Percentiles rank a stretch among this genome's conserved stretches.
Evolutionary conservation across 148 eudicot genomes (phyloP).

Genomic region (Amaranthus palmeri): DNA sequence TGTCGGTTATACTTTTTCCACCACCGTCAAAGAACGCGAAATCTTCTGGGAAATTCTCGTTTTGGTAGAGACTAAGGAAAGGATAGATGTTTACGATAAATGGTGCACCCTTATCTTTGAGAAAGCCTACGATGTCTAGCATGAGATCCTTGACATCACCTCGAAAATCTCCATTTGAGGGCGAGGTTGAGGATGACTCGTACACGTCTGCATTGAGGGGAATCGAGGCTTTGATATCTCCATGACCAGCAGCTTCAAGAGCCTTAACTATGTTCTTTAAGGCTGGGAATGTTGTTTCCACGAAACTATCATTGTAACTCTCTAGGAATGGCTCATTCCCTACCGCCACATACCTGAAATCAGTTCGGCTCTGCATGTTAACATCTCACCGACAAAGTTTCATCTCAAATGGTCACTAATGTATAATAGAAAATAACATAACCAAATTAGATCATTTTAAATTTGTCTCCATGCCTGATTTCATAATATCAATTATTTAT

Average conservation of each 20-base stretch:
- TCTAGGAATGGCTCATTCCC: slow-evolving; percentile 86
- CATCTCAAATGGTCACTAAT: neutral
- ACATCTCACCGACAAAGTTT: too few relatives aligned
- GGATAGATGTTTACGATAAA: slow-evolving; percentile 61
- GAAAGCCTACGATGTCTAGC: slow-evolving; percentile 44
- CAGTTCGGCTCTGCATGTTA: neutral
- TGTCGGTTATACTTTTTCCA: slow-evolving; percentile 35
- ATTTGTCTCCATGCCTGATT: neutral
- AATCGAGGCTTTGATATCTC: slow-evolving; percentile 54
- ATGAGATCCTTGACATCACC: slow-evolving; percentile 44
- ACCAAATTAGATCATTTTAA: too few relatives aligned
- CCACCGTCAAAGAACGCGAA: slow-evolving; percentile 53
- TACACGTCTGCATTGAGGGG: slow-evolving; percentile 92
- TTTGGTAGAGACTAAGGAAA: slow-evolving; percentile 41
- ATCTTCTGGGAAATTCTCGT: slow-evolving; percentile 35
- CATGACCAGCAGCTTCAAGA: slow-evolving; percentile 50
- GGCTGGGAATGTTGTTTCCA: slow-evolving; percentile 50
- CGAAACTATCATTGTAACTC: slow-evolving; percentile 53
- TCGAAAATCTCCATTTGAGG: slow-evolving; percentile 64
- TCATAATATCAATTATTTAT: neutral
- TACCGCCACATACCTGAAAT: slow-evolving; percentile 66
- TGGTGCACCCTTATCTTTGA: slow-evolving; percentile 30
- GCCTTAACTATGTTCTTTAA: slow-evolving; percentile 72
- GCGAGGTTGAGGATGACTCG: slow-evolving; percentile 39
- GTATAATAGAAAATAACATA: neutral